These are phyloP conservation scores for Vaucheria bursata DNA, from an alignment of 352 stramenopile species.

Conservation along the genomic window DNA sequence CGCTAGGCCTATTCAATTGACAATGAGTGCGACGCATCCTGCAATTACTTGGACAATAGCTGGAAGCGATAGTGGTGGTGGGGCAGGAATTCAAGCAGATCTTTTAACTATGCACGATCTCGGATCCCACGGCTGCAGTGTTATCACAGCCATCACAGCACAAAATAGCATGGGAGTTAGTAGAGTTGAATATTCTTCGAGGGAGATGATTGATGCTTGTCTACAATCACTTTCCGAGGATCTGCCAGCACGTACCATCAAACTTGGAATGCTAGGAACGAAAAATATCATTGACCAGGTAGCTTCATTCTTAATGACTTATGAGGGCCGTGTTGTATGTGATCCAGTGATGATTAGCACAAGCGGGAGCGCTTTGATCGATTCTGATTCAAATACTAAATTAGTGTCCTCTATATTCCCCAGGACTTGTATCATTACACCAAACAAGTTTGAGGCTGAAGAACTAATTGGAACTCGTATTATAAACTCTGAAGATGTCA, in stretches of 20 bases:
- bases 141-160: conserved; percentile 78
- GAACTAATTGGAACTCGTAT: conserved; percentile 60
- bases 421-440: conserved; percentile 72
- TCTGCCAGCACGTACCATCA: conserved; percentile 72
- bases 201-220: conserved; percentile 63
- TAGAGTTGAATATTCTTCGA: conserved; percentile 63
- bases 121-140: conserved; percentile 66
- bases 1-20: neutral
- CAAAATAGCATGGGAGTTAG: conserved; percentile 62
- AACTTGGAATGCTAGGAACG: conserved; percentile 82
- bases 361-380: conserved; percentile 60
- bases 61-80: conserved; percentile 77
- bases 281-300: conserved; percentile 58
- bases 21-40: conserved; percentile 12
- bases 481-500: conserved; percentile 56
- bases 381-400: conserved; percentile 59
- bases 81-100: conserved; percentile 83
- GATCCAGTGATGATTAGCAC: conserved; percentile 87
- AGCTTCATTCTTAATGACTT: conserved; percentile 31
- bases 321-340: conserved; percentile 60
- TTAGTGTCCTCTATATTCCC: conserved; percentile 73
- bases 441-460: conserved; percentile 76
- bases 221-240: conserved; percentile 74
- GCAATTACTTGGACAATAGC: conserved; percentile 80
- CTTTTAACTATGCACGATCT: conserved; percentile 76